A percentile compares a stretch with the other conserved stretches of the same genome.
These are phyloP conservation scores for Cerrena zonata DNA, from an alignment of 1,284 basidiomycete species.

Conservation along the genomic window DNA sequence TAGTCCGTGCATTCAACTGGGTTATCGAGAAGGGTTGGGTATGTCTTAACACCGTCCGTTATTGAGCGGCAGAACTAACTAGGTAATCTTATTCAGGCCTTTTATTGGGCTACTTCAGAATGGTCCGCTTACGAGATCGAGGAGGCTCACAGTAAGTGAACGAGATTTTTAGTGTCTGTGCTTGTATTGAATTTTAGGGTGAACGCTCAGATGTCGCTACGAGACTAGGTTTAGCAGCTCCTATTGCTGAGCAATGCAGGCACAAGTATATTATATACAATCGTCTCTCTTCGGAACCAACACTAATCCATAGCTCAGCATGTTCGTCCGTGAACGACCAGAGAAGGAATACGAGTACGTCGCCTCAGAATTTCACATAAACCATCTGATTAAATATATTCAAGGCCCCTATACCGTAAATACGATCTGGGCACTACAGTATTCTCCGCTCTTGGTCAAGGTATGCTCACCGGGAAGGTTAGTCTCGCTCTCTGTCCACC, in stretches of 20 bases:
- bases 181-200: no score
- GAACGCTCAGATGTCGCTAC: slow-evolving; percentile 55
- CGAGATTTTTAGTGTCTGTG: background rate
- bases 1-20: slow-evolving; percentile 68
- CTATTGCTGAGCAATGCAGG: slow-evolving; percentile 76
- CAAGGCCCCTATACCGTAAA: slow-evolving; percentile 51
- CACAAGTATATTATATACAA: slow-evolving; percentile 41
- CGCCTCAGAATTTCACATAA: background rate
- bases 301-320: no score
- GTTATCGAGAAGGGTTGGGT: slow-evolving; percentile 64
- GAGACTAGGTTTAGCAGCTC: slow-evolving; percentile 64
- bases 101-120: slow-evolving; percentile 75
- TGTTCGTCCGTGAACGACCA: slow-evolving; percentile 69
- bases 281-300: background rate
- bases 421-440: slow-evolving; percentile 64
- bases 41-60: background rate
- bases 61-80: background rate
- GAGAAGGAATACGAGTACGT: slow-evolving; percentile 74
- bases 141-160: slow-evolving; percentile 58
- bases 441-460: slow-evolving; percentile 70
- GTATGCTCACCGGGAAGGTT: slow-evolving; percentile 69
- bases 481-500: background rate
- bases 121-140: slow-evolving; percentile 74
- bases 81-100: slow-evolving; percentile 36
- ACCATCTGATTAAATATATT: background rate